Evolutionary conservation across 2,329 filamentous ascomycete species (phyloP), one percentile per base, ranked within the genome.

Genomic region (Penicillium sp.): DNA sequence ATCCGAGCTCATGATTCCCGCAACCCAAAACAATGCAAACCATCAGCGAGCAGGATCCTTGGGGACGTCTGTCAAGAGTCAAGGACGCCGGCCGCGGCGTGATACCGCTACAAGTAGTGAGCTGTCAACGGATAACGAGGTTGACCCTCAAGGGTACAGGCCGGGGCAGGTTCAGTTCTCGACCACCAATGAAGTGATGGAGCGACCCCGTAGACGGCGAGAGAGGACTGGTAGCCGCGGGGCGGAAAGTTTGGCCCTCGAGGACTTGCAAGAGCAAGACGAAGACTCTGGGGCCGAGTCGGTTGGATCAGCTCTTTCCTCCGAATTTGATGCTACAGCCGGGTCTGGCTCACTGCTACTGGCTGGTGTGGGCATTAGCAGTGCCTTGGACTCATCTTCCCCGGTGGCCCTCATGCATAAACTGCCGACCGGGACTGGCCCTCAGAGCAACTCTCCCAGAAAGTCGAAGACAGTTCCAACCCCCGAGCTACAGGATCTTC

Each of bases 31-130:
- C 4, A 75, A 79, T 35, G 75, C 75, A 16, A 76, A 72, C 27
- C 75, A 79, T 57, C 75, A 80, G 54, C 77, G 84, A 13, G 80
- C 82, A 56, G 82, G 82, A 11, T 87, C 85, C 10, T 65, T 86
- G 19, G 82, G 82, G 14, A 80, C 81, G 3, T 78, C 84, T 4
- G 82, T 85, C 53, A 76, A 78, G 2, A 75, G 78, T 55, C 82
- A 81, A 64, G 78, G 80, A 63, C 55, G 60, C 49, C 77, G 84
- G 11, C 78, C 83, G 1, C 77, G 86, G 43, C 76, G 84, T 68
- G 85, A 87, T 69, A 88, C 86, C 0, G 82, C 84, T 16, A 87
- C 85, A 4, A 88, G 85, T 67, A 87, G 85, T 63, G 86, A 88
- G 45, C 78, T 88, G 75, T 87, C 85, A 0, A 87, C 85, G 1